These are phyloP conservation scores for Silene uniflora DNA, from an alignment of 148 eudicot genomes.

Conservation along the genomic window DNA sequence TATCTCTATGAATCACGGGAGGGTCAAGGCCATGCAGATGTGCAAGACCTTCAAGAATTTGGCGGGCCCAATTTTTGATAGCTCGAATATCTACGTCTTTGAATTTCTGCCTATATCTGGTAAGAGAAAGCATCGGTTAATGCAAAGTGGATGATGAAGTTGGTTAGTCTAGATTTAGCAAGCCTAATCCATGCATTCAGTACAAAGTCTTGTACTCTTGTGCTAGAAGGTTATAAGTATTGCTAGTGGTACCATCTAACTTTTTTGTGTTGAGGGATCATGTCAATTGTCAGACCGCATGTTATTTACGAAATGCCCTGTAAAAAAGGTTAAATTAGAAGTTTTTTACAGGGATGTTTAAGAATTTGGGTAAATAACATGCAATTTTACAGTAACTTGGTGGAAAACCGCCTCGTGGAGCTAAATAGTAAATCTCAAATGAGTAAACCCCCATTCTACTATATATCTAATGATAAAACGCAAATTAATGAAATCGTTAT, in stretches of 20 bases:
- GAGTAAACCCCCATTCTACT: not conserved
- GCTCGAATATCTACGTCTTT: constrained; percentile 40
- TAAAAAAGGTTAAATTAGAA: not conserved
- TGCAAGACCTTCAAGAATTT: constrained; percentile 26
- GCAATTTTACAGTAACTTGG: too few relatives aligned
- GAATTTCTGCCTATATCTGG: constrained; percentile 75
- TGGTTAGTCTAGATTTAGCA: not conserved
- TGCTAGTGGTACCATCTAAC: not conserved
- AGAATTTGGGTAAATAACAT: too few relatives aligned
- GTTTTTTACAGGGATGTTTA: too few relatives aligned
- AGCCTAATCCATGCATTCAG: not conserved
- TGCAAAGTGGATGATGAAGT: not conserved
- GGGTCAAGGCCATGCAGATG: constrained; percentile 36
- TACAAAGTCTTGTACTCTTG: not conserved
- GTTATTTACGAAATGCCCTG: too few relatives aligned
- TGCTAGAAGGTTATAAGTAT: not conserved
- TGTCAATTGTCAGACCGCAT: too few relatives aligned
- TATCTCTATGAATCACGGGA: constrained; percentile 33
- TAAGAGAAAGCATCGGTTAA: not conserved
- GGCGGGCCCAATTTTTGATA: constrained; percentile 38
- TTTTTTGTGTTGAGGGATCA: not conserved
- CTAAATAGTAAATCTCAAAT: not conserved
- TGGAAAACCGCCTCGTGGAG: not conserved
- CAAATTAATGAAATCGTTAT: constrained; percentile 15
- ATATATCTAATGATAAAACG: constrained; percentile 6